Percentiles rank a stretch among this genome's conserved stretches.
These are phyloP conservation scores for Alternaria ethzedia DNA, from an alignment of 2,329 filamentous ascomycete genomes.

Conservation along the genomic window DNA sequence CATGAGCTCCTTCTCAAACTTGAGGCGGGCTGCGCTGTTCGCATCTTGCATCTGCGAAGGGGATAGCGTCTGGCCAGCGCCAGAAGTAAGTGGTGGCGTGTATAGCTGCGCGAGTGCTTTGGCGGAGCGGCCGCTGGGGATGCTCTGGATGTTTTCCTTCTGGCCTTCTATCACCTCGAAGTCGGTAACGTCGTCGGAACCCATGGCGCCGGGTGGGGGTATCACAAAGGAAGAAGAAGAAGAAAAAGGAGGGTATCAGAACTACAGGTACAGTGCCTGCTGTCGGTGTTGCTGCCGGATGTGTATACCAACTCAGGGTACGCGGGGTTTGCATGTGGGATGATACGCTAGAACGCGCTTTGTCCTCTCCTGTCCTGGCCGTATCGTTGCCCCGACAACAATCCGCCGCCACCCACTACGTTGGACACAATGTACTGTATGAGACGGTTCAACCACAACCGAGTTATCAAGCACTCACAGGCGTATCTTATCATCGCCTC, in stretches of 20 bases:
- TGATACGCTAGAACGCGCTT: conserved; percentile 22
- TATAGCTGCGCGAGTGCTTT: conserved; percentile 85
- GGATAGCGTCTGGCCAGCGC: conserved; percentile 54
- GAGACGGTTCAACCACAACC: background rate
- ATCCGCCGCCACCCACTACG: background rate
- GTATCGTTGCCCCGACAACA: conserved; percentile 25
- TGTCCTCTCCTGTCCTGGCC: conserved; percentile 9
- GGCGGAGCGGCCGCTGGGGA: conserved; percentile 87
- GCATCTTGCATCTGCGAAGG: conserved; percentile 76
- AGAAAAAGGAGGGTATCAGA: conserved; percentile 15
- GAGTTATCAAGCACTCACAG: background rate
- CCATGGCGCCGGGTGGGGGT: conserved; percentile 46
- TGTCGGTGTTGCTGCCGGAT: conserved; percentile 23
- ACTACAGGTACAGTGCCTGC: conserved; percentile 14
- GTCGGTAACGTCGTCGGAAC: conserved; percentile 58
- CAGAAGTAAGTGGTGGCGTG: conserved; percentile 63
- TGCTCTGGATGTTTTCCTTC: conserved; percentile 96
- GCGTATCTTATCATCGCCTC: too few relatives aligned
- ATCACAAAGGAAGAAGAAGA: conserved; percentile 32
- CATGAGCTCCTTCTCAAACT: conserved; percentile 84
- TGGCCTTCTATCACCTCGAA: conserved; percentile 96
- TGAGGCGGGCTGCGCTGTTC: conserved; percentile 78
- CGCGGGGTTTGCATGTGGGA: conserved; percentile 26
- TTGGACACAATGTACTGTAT: background rate
- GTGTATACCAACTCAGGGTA: conserved; percentile 10